phyloP scores from a whole-genome alignment of 2,329 filamentous ascomycete genomes.

The Cercospora zeae-maydis region DNA sequence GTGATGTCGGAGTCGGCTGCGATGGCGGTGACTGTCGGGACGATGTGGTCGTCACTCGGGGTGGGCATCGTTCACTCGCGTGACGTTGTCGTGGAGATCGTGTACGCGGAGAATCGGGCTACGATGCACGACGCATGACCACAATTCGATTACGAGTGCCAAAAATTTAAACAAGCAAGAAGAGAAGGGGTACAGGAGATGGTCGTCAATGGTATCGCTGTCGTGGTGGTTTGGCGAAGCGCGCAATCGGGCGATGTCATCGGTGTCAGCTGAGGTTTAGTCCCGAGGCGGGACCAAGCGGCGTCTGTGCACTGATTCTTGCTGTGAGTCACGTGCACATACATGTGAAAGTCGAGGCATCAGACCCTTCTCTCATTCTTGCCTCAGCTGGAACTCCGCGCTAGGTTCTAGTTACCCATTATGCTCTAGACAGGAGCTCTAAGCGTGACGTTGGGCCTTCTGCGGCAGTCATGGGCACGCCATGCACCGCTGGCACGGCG shows the following conservation, averaged over 20 bases:
- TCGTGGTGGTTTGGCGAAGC: not conserved
- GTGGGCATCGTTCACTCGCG: conserved; percentile 28
- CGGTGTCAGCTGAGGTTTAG: not conserved
- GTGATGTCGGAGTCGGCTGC: not conserved
- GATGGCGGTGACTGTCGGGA: not conserved
- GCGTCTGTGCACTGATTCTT: not conserved
- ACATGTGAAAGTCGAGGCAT: not conserved
- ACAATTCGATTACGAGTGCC: not conserved
- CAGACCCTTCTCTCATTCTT: not conserved
- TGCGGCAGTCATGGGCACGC: too few relatives aligned
- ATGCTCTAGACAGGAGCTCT: not conserved
- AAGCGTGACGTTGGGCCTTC: not conserved
- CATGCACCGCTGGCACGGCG: too few relatives aligned
- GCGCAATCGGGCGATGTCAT: not conserved
- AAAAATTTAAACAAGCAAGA: not conserved
- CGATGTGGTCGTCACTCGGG: conserved; percentile 23
- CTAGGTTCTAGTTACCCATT: not conserved
- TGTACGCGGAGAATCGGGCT: not conserved
- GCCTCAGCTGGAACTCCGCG: not conserved
- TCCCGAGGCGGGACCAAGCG: not conserved
- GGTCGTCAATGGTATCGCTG: not conserved
- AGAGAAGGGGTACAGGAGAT: not conserved
- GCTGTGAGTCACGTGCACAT: not conserved
- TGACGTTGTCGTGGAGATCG: conserved; percentile 20
- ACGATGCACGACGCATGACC: not conserved